These are phyloP conservation scores for Podaxis sp. DNA, from an alignment of 768 basidiomycete genomes.

Conservation along the genomic window DNA sequence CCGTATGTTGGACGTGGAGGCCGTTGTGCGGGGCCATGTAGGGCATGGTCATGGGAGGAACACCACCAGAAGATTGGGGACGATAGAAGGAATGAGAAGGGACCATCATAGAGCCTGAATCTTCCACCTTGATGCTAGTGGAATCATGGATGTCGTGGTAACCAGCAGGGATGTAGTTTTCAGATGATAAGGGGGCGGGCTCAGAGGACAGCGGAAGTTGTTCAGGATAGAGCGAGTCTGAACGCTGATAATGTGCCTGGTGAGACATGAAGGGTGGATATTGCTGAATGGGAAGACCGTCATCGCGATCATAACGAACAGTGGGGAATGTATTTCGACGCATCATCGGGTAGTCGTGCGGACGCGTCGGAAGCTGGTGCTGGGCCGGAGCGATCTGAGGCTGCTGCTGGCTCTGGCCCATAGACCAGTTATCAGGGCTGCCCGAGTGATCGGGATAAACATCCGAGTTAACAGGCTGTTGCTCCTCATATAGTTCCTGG, in stretches of 20 bases:
- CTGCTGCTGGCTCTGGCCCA: conserved; percentile 44
- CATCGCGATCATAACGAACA: conserved; percentile 68
- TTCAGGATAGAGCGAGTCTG: conserved; percentile 34
- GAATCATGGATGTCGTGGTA: conserved; percentile 48
- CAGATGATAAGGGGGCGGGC: conserved; percentile 30
- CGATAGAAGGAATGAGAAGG: conserved; percentile 61
- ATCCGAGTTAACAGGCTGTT: conserved; percentile 6
- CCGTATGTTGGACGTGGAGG: conserved; percentile 81
- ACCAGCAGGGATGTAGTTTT: conserved; percentile 39
- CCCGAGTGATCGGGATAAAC: conserved; percentile 11
- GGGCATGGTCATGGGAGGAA: conserved; percentile 28
- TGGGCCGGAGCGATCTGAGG: conserved; percentile 33
- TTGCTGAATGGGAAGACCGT: conserved; percentile 37
- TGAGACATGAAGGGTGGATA: conserved; percentile 42
- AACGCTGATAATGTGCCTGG: conserved; percentile 37
- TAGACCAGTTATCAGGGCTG: conserved; percentile 20
- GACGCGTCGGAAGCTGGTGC: conserved; percentile 28
- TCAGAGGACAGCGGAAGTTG: conserved; percentile 25
- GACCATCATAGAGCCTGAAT: conserved; percentile 55
- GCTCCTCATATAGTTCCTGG: conserved; percentile 64
- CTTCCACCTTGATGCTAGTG: conserved; percentile 64
- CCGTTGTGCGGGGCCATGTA: conserved; percentile 44
- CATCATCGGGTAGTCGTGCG: conserved; percentile 44
- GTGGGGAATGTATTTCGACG: conserved; percentile 78
- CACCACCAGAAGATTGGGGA: conserved; percentile 24